Evolutionary conservation across 768 basidiomycete genomes (phyloP), one percentile per base, ranked within the genome.

Genomic region (Leccinum olivaceopallidum): DNA sequence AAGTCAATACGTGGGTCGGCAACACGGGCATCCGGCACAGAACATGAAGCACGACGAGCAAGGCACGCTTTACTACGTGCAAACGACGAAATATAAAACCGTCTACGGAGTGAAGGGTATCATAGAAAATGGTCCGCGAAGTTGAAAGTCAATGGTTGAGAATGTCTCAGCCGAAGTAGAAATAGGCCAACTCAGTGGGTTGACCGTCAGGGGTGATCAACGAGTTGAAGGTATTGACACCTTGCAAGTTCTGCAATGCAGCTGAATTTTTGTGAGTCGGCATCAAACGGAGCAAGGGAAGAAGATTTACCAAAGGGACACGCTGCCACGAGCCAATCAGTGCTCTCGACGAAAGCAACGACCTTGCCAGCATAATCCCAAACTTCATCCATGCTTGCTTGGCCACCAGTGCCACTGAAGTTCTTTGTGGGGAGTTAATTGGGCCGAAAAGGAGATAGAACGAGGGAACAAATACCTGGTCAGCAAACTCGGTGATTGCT

Each of bases 401-500:
- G 81, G 0, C 67, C 59, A 24, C 75, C 77, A 0, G 50, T 53
- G 20, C 78, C 78, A 62, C 69, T 72, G 71, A 83, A 92, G 77
- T 87, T 78, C 84, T 90, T 64, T 12, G 20, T 57, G 30, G 39
- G 52, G 30, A 20, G 42, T 65, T 18, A 63, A 59, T n/a, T 48
- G 24, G 55, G 26, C 50, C 18, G 3, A 5, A 6, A 28, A 8
- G 12, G 49, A 16, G 34, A 39, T 58, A 34, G 6, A 14, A 28
- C 8, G 6, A 12, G n/a, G 3, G 6, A 39, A 18, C 32, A 60
- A 60, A 18, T 65, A 84, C 89, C 78, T 85, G 78, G 76, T 84
- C 86, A 61, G 89, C 90, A 65, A 83, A 86, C 68, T 94, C 92
- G 5, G 89, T 89, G 60, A 88, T 71, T 78, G 77, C 80, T 59